Evolutionary conservation across 192 early-diverging fungal species (phyloP).

Genomic region (Cetraspora pellucida): DNA sequence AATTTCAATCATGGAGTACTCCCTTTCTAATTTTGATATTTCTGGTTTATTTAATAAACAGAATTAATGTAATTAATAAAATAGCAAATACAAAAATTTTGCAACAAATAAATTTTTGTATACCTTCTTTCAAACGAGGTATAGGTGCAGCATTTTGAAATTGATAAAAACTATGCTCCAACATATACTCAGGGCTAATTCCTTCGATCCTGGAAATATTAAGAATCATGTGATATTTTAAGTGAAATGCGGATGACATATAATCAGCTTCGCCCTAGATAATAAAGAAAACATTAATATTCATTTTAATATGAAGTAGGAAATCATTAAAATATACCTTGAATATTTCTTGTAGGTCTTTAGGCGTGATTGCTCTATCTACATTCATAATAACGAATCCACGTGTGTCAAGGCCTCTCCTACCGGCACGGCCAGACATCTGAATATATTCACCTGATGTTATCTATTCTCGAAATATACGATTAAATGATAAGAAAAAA

Average conservation of each 20-base stretch:
- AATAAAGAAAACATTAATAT: not conserved
- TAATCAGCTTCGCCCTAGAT: constrained; percentile 68
- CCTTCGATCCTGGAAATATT: constrained; percentile 95
- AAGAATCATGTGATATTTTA: constrained; percentile 96
- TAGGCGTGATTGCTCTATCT: constrained; percentile 93
- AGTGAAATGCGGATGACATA: constrained; percentile 93
- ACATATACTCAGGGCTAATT: constrained; percentile 88
- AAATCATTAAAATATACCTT: constrained; percentile 53
- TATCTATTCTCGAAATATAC: constrained; percentile 31
- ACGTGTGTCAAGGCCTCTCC: constrained; percentile 95
- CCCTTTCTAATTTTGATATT: constrained; percentile 53
- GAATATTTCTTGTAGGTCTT: constrained; percentile 90
- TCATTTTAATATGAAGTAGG: no score
- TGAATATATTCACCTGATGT: constrained; percentile 97
- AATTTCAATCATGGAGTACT: constrained; percentile 59
- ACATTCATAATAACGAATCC: constrained; percentile 97
- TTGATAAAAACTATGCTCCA: constrained; percentile 89
- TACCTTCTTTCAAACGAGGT: constrained; percentile 71
- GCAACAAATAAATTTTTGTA: not conserved
- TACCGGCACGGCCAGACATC: constrained; percentile 97
- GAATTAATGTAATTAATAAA: not conserved
- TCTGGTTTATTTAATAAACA: constrained; percentile 44
- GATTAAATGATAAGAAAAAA: not conserved
- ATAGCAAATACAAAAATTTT: not conserved
- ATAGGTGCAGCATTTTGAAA: constrained; percentile 87